Percentiles rank a stretch among this genome's conserved stretches.
These are phyloP conservation scores for Nakaseomyces bracarensis DNA, from an alignment of 1,139 yeast species.

Conservation along the genomic window DNA sequence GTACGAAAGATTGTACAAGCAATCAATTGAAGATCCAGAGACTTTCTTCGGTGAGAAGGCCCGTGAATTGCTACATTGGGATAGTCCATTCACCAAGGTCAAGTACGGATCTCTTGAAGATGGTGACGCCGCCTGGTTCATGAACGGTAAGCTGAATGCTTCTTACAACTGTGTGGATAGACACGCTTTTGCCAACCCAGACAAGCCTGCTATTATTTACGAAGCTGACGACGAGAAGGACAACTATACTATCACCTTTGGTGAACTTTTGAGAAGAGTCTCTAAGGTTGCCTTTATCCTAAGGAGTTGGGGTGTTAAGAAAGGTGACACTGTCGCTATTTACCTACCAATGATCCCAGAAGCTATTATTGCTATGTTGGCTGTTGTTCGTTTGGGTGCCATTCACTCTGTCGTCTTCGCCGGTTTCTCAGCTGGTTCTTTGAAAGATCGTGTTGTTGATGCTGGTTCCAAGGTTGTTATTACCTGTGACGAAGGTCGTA, in stretches of 20 bases:
- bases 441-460: constrained; percentile 81
- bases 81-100: constrained; percentile 68
- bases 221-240: constrained; percentile 92
- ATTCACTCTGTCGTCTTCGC: constrained; percentile 92
- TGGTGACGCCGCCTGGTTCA: constrained; percentile 89
- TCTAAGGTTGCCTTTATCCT: constrained; percentile 84
- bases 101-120: constrained; percentile 60
- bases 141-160: constrained; percentile 90
- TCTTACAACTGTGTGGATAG: constrained; percentile 94
- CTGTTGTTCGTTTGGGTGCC: constrained; percentile 93
- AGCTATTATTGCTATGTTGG: constrained; percentile 83
- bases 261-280: constrained; percentile 79
- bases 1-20: constrained; percentile 62
- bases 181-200: constrained; percentile 81
- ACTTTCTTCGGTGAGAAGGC: constrained; percentile 80
- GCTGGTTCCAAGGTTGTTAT: constrained; percentile 81
- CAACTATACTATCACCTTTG: constrained; percentile 65
- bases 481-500: constrained; percentile 90
- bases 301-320: constrained; percentile 74
- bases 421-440: constrained; percentile 91
- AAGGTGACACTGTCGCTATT: constrained; percentile 95
- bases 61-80: constrained; percentile 74
- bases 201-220: constrained; percentile 81
- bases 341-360: constrained; percentile 97
- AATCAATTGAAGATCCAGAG: constrained; percentile 77